Evolutionary conservation across 345 rosid species (phyloP).

Genomic region (Aquilaria malaccensis): DNA sequence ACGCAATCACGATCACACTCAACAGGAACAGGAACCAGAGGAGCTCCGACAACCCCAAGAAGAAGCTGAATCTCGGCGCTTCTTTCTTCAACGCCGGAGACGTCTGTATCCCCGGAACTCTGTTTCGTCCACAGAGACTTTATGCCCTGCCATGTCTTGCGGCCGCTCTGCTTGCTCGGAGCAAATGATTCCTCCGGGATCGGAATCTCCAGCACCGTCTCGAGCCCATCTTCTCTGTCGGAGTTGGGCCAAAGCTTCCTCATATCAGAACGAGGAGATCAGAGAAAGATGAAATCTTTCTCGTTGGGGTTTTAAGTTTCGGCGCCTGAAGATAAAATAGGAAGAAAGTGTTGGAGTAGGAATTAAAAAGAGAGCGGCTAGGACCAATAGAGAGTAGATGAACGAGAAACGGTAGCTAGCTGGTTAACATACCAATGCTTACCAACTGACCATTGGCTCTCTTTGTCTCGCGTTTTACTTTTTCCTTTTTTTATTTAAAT

Average conservation of each 20-base stretch:
- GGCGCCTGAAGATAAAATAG: slow-evolving; percentile 9
- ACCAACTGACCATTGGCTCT: too few species aligned
- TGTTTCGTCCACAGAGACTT: slow-evolving; percentile 22
- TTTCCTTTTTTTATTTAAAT: too few species aligned
- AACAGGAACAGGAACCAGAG: slow-evolving; percentile 20
- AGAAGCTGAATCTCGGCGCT: slow-evolving; percentile 31
- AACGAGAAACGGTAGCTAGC: background rate
- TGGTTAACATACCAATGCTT: too few species aligned
- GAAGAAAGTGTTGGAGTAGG: background rate
- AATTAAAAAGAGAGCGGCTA: background rate
- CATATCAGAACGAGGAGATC: slow-evolving; percentile 23
- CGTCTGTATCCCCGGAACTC: slow-evolving; percentile 17
- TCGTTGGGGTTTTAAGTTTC: background rate
- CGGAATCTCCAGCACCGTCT: slow-evolving; percentile 84
- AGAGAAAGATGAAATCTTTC: background rate
- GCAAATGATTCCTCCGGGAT: slow-evolving; percentile 77
- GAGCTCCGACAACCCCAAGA: slow-evolving; percentile 31
- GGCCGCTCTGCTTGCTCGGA: slow-evolving; percentile 20
- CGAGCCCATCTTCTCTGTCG: slow-evolving; percentile 73
- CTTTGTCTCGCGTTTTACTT: too few species aligned
- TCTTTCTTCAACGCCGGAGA: slow-evolving; percentile 20
- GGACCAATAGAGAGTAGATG: slow-evolving; percentile 1
- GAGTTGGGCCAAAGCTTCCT: slow-evolving; percentile 79
- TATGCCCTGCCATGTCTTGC: slow-evolving; percentile 19
- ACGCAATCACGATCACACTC: slow-evolving; percentile 9